phyloP scores from a whole-genome alignment of 352 stramenopile species.

The Pythium vanterpoolii region DNA sequence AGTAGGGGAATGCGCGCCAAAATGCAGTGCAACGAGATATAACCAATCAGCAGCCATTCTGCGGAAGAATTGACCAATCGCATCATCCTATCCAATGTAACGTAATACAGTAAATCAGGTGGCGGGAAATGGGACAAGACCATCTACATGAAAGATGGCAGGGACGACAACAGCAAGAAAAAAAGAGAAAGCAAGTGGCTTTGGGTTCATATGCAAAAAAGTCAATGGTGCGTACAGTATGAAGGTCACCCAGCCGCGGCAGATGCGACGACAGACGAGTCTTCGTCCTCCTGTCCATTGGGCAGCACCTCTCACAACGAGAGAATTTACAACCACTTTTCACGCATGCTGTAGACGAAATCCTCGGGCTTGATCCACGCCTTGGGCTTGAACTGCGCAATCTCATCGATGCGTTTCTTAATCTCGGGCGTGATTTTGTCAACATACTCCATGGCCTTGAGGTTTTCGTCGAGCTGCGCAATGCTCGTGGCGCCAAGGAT shows the following conservation, averaged over 20 bases:
- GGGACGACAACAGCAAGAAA: background rate
- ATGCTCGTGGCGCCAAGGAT: constrained; percentile 48
- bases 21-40: constrained; percentile 6
- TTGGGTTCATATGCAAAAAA: background rate
- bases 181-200: no score
- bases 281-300: background rate
- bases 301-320: background rate
- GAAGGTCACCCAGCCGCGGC: background rate
- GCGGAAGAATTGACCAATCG: background rate
- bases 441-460: constrained; percentile 32
- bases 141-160: background rate
- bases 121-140: constrained; percentile 16
- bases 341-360: constrained; percentile 23
- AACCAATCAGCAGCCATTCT: constrained; percentile 4
- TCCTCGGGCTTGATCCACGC: constrained; percentile 25
- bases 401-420: background rate
- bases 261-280: background rate
- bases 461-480: constrained; percentile 48
- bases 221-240: background rate
- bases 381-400: constrained; percentile 20
- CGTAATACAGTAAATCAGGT: constrained; percentile 2
- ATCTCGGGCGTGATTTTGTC: constrained; percentile 31
- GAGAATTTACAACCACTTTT: constrained; percentile 23
- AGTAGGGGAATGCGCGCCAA: constrained; percentile 16
- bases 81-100: background rate